phyloP scores from a whole-genome alignment of 805 yeast species.

The Starmerella khaoyaiensis region DNA sequence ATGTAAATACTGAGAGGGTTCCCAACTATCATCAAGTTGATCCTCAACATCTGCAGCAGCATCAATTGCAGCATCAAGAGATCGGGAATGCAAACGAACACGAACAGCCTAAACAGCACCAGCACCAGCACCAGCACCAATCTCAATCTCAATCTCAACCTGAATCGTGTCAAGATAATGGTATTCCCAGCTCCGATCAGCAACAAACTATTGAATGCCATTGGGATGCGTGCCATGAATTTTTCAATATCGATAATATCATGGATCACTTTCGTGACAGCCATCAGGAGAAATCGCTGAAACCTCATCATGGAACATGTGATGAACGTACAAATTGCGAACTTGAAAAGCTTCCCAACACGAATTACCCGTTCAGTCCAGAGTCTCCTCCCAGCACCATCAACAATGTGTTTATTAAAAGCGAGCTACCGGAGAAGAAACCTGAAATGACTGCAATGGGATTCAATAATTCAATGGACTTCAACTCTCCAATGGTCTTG shows the following conservation, averaged over 20 bases:
- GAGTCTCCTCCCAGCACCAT: not conserved
- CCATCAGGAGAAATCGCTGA: conserved; percentile 24
- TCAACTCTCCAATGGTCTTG: too few relatives aligned
- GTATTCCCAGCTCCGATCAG: not conserved
- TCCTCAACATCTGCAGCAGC: not conserved
- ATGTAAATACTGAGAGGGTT: too few relatives aligned
- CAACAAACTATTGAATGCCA: conserved; percentile 25
- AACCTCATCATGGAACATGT: conserved; percentile 20
- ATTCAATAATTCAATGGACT: too few relatives aligned
- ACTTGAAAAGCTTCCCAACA: not conserved
- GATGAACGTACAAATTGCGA: not conserved
- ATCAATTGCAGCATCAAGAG: not conserved
- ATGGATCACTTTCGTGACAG: conserved; percentile 20
- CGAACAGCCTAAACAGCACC: too few relatives aligned
- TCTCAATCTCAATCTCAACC: not conserved
- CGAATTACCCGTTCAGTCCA: not conserved
- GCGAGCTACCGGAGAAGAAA: too few relatives aligned
- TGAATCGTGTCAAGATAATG: too few relatives aligned
- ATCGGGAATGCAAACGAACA: too few relatives aligned
- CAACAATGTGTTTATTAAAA: too few relatives aligned
- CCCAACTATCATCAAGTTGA: too few relatives aligned
- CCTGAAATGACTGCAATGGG: too few relatives aligned
- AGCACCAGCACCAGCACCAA: too few relatives aligned
- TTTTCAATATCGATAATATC: conserved; percentile 22
- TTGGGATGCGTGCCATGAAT: conserved; percentile 31